phyloP scores from a whole-genome alignment of 176 grass and related monocot species.

The Musa schizocarpa region DNA sequence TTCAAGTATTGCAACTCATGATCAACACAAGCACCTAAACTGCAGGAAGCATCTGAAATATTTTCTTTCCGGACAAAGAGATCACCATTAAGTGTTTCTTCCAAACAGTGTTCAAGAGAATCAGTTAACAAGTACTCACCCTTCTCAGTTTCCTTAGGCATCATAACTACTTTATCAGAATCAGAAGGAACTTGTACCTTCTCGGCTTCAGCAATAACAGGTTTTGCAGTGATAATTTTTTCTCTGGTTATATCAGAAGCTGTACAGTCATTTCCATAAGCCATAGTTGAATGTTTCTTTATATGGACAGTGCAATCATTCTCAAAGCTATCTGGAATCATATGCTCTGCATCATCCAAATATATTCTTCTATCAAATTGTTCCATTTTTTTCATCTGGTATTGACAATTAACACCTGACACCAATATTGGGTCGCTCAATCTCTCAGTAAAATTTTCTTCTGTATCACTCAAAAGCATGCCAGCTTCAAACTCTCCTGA shows the following conservation, averaged over 20 bases:
- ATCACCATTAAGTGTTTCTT: slow-evolving; percentile 51
- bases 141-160: slow-evolving; percentile 41
- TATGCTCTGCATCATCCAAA: slow-evolving; percentile 23
- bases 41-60: slow-evolving; percentile 14
- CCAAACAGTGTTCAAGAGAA: slow-evolving; percentile 63
- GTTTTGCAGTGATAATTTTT: slow-evolving; percentile 11
- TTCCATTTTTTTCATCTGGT: slow-evolving; percentile 26
- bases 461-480: slow-evolving; percentile 22
- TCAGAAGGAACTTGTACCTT: slow-evolving; percentile 19
- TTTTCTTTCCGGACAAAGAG: slow-evolving; percentile 23
- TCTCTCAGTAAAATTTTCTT: slow-evolving; percentile 5
- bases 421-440: not conserved
- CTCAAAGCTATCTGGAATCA: slow-evolving; percentile 78
- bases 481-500: slow-evolving; percentile 26
- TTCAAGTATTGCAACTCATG: not conserved
- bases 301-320: slow-evolving; percentile 26
- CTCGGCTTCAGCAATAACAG: slow-evolving; percentile 23
- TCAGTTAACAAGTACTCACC: slow-evolving; percentile 63
- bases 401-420: slow-evolving; percentile 13
- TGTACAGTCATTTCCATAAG: slow-evolving; percentile 28
- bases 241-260: slow-evolving; percentile 27
- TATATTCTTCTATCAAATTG: slow-evolving; percentile 6
- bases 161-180: slow-evolving; percentile 24
- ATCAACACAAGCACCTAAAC: slow-evolving; percentile 12
- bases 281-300: slow-evolving; percentile 19